Conservation (phyloP, 2,329 filamentous ascomycete species). For the Bisporella sp. region DNA sequence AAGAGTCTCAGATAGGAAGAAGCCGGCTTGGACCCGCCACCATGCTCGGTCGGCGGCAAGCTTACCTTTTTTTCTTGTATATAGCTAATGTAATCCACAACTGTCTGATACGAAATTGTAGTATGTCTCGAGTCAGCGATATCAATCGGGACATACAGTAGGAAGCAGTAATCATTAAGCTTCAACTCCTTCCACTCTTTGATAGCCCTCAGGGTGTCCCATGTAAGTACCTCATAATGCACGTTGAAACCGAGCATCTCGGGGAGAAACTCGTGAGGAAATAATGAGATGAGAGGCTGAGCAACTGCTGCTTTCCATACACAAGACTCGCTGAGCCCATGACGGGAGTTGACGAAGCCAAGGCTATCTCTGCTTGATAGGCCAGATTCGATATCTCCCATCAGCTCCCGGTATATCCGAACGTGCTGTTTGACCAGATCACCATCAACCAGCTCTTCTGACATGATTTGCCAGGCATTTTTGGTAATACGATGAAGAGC, state of each 20-base stretch:
- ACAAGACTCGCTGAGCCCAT: conserved; percentile 8
- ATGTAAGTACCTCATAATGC: conserved; percentile 37
- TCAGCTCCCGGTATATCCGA: conserved; percentile 25
- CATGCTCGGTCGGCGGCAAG: conserved; percentile 28
- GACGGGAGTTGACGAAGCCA: conserved; percentile 12
- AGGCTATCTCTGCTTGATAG: conserved; percentile 9
- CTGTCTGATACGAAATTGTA: conserved; percentile 37
- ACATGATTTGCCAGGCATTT: conserved; percentile 41
- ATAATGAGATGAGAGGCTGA: conserved; percentile 41
- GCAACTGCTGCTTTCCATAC: conserved; percentile 37
- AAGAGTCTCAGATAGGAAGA: conserved; percentile 26
- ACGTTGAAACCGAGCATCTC: conserved; percentile 45
- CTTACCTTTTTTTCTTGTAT: conserved; percentile 20
- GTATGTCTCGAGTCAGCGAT: conserved; percentile 41
- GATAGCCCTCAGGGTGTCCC: conserved; percentile 33
- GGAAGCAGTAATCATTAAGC: conserved; percentile 40
- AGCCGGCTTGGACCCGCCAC: conserved; percentile 37
- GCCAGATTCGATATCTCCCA: conserved; percentile 23
- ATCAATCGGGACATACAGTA: conserved; percentile 44
- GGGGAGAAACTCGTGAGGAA: conserved; percentile 40
- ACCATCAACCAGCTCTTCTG: conserved; percentile 44
- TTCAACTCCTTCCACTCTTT: conserved; percentile 37
- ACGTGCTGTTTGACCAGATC: conserved; percentile 40
- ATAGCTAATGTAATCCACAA: conserved; percentile 31
- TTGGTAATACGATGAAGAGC: conserved; percentile 32